Evolutionary conservation across 2,329 filamentous ascomycete genomes (phyloP), one percentile per base, ranked within the genome.

Genomic region (Aureobasidium lini): DNA sequence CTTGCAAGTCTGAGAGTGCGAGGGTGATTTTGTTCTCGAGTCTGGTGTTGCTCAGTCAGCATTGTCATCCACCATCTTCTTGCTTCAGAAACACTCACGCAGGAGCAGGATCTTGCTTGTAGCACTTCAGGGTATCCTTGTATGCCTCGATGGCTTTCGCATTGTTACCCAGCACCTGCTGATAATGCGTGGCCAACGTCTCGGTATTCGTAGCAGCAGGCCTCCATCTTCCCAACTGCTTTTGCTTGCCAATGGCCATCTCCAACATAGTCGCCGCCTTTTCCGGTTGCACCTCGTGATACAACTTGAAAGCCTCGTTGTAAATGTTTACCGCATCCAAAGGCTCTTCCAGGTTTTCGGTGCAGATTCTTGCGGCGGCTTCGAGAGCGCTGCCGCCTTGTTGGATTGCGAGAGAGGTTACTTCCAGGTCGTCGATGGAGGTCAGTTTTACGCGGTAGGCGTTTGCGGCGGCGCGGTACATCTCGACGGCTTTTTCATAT

Each of bases 271-370:
- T 81, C 44, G 88, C 89, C 15, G 92, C 93, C 68, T 93, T 87
- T 70, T 90, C 81, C 18, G 91, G 91, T 68, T 89, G 85, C 57
- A 88, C 85, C 75, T 91, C 95, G 68, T 87, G 84, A 77, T 96
- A 97, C 62, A 90, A 88, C 79, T 97, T 96, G 82, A 92, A 97
- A 56, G 94, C 94, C 73, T 97, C 92, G 68, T 87, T 84, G 62
- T 91, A 79, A 49, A 88, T 87, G 75, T 95, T 95, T 64, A 93
- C 92, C 49, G 91, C 90, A 71, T 97, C 94, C 71, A 95, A 90
- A 43, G 88, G 89, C 70, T 97, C 92, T 71, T 91, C 95, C 53
- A 97, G 82, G 67, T 92, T 86, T 65, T 85, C 81, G 52, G 78
- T 83, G 73, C 95, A 90, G 61, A 97, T 86, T 44, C 82, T 75